Conservation (phyloP, 73 alveolate genomes). For the Paraurostyla sp. region DNA sequence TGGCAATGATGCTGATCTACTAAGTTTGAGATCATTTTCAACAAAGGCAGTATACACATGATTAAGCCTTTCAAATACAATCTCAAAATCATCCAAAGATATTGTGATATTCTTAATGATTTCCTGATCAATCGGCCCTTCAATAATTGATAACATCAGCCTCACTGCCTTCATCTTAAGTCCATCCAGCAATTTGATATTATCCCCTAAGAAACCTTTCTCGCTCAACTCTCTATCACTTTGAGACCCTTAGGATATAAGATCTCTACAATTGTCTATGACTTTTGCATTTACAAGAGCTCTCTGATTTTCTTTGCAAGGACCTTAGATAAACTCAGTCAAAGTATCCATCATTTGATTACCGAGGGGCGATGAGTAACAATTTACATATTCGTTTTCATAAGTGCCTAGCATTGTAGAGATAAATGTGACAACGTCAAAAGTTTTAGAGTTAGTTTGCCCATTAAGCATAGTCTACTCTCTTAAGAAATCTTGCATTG, state of each 20-base stretch:
- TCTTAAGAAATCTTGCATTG: conserved; percentile 90
- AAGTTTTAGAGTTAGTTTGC: conserved; percentile 75
- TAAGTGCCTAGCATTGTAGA: conserved; percentile 55
- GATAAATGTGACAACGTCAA: conserved; percentile 69
- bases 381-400: conserved; percentile 78
- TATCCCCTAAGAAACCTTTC: conserved; percentile 72
- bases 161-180: conserved; percentile 70
- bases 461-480: conserved; percentile 81
- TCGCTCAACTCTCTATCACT: conserved; percentile 39
- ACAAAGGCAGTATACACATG: conserved; percentile 48
- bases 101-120: conserved; percentile 48
- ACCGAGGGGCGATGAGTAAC: conserved; percentile 86
- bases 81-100: conserved; percentile 66
- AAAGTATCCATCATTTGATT: conserved; percentile 91
- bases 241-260: conserved; percentile 48
- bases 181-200: conserved; percentile 57
- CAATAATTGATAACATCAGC: conserved; percentile 73
- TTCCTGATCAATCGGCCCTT: conserved; percentile 77
- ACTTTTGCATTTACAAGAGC: conserved; percentile 90
- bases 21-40: conserved; percentile 24
- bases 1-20: not conserved
- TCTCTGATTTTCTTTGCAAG: conserved; percentile 94
- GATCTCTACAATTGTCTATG: conserved; percentile 72
- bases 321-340: conserved; percentile 98
- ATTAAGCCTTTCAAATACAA: conserved; percentile 61